These are phyloP conservation scores for Coemansia sp. DNA, from an alignment of 192 early-diverging fungal genomes.

Conservation along the genomic window DNA sequence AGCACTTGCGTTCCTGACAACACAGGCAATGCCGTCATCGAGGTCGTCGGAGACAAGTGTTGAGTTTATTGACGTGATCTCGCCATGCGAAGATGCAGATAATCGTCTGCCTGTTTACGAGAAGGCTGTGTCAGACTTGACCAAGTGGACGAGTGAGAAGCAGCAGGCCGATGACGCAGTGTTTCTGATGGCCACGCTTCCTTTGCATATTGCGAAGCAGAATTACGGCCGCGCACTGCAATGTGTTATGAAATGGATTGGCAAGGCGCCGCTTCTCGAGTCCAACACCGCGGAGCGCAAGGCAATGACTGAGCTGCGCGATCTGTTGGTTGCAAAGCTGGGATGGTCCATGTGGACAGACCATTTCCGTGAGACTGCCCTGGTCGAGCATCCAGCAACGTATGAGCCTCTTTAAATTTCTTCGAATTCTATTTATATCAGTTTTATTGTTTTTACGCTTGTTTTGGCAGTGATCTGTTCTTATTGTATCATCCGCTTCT, in stretches of 20 bases:
- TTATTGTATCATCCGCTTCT: too few relatives aligned
- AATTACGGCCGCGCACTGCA: conserved; percentile 71
- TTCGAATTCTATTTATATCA: not conserved
- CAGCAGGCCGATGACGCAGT: conserved; percentile 55
- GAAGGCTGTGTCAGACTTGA: conserved; percentile 57
- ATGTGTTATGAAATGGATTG: conserved; percentile 69
- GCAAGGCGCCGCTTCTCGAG: conserved; percentile 54
- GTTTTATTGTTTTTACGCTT: not conserved
- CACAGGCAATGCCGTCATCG: conserved; percentile 8
- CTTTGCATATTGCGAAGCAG: conserved; percentile 56
- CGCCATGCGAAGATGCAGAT: conserved; percentile 18
- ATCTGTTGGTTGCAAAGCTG: conserved; percentile 61
- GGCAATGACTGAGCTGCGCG: conserved; percentile 55
- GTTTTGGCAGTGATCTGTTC: not conserved
- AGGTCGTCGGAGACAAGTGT: conserved; percentile 29
- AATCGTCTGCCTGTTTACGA: conserved; percentile 54
- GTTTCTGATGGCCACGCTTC: conserved; percentile 60
- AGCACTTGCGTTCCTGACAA: conserved; percentile 46
- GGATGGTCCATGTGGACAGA: conserved; percentile 72
- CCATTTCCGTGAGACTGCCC: conserved; percentile 33
- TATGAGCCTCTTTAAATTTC: conserved; percentile 24
- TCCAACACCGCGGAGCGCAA: conserved; percentile 60
- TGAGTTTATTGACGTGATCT: conserved; percentile 47
- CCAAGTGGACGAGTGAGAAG: conserved; percentile 60
- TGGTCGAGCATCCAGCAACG: conserved; percentile 20